Base-by-base conservation (phyloP, 2,329 filamentous ascomycete genomes). In the Fusarium longipes region DNA sequence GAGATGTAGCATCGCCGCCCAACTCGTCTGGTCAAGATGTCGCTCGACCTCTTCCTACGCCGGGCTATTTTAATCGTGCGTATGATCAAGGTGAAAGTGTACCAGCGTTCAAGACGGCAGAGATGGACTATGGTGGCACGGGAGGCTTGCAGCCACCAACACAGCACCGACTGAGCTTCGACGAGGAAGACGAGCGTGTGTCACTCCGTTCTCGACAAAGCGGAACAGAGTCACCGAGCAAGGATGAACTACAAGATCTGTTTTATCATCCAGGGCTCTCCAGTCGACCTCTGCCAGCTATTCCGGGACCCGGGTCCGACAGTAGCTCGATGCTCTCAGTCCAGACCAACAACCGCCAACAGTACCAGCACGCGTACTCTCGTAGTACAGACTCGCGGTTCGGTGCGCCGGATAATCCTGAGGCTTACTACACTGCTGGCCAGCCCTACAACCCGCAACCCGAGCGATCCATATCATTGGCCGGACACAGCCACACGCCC, bases 241-340 rank as follows among this genome's bases (percentile, higher is more conserved):
- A 87, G 67, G 89, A 91, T 40, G 93, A 93, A 56, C 92, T 93
- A 64, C 92, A 91, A 18, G 96, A 97, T 72, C 89, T 98, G 75
- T 97, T 97, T 76, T 99, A 96, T 77, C 93, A 98, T 73, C 94
- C 94, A 18, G 93, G 93, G 36, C 88, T 93, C 75, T 81, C 87
- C 65, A 82, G 72, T 83, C 88, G 81, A 79, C 93, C 79, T 78
- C 90, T 82, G 74, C 92, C 81, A 69, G 87, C 87, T 9, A 80
- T 90, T 3, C 88, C 86, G 39, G 86, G 84, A 10, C 82, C 86
- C 43, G 86, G 84, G 9, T 89, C 88, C 3, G 92, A 93, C 59
- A 83, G 81, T 69, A 85, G 83, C 73, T 83, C 83, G 1, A 75
- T 86, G 75, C 72, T 85, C 55, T 84, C 83, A 33, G 74, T 81